Evolutionary conservation across 192 early-diverging fungal species (phyloP), one percentile per base, ranked within the genome.

Genomic region (Backusella macrospora): DNA sequence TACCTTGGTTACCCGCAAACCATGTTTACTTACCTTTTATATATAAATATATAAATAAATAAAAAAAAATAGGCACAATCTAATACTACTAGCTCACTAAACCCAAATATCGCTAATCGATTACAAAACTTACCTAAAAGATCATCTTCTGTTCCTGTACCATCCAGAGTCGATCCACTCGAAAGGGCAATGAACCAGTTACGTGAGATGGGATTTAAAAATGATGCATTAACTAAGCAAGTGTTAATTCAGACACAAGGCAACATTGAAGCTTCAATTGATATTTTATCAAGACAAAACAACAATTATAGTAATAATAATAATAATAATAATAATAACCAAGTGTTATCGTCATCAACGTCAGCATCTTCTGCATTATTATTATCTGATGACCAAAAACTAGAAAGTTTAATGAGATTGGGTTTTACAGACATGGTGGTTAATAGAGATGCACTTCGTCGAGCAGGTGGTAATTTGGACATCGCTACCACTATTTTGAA

Each of bases 141-240:
- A 64, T 73, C 76, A 21, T 78, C 76, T 2, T 78, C 76, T 43
- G 76, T 78, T 16, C 76, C 76, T 34, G 23, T 65, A 9, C 45
- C 48, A 9, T 45, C 63, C 0, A 40, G n/a, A 9, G 65, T 52
- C 0, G 69, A 79, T 39, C 34, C 40, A n/a, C n/a, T 43, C 10
- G 38, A 21, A 16, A 26, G 18, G 0, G 23, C 39, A 14, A 39
- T 77, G 10, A 70, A 78, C 1, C 75, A 83, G 39, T 75, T 92
- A 49, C 87, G 78, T 7, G 86, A 89, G 59, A 91, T 97, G 93
- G 96, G 96, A n/a, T 98, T 98, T 78, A 82, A 76, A 8, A 91
- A 96, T 73, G 85, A 89, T 43, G 78, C 83, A 14, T 78, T 83
- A 65, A 92, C 89, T 81, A 83, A 89, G 6, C 81, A 81, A 49